A percentile compares a stretch with the other conserved stretches of the same genome.
Conservation (phyloP, 1,284 basidiomycete species). For the Blastosporella zonata region DNA sequence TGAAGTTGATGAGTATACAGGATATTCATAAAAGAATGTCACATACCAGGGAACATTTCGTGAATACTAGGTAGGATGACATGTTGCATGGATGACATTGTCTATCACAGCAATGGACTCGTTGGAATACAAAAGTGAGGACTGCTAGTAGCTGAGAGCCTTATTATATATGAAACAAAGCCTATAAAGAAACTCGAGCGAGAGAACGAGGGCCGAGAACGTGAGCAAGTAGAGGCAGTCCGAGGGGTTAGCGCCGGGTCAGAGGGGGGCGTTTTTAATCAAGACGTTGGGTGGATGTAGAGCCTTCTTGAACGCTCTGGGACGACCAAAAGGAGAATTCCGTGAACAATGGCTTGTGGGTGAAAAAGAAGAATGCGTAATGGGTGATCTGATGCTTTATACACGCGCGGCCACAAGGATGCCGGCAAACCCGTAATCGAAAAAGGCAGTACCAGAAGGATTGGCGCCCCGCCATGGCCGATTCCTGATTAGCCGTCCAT, state of each 20-base stretch:
- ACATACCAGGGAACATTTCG: slow-evolving; percentile 53
- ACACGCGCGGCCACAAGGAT: slow-evolving; percentile 17
- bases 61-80: slow-evolving; percentile 50
- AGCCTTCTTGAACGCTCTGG: slow-evolving; percentile 19
- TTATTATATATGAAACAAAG: slow-evolving; percentile 6
- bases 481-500: slow-evolving; percentile 15
- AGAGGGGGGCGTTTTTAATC: slow-evolving; percentile 10
- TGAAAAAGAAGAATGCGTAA: slow-evolving; percentile 16
- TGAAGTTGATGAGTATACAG: slow-evolving; percentile 11
- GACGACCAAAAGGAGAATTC: slow-evolving; percentile 18
- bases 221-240: slow-evolving; percentile 7
- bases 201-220: slow-evolving; percentile 7
- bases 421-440: slow-evolving; percentile 21
- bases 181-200: not conserved
- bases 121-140: not conserved
- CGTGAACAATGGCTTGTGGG: slow-evolving; percentile 14
- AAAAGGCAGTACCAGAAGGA: slow-evolving; percentile 25
- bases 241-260: slow-evolving; percentile 19
- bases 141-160: too few species aligned
- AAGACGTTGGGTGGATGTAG: slow-evolving; percentile 8
- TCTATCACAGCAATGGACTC: slow-evolving; percentile 2
- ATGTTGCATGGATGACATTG: slow-evolving; percentile 10
- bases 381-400: slow-evolving; percentile 24
- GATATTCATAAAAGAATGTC: not conserved
- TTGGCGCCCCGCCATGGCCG: slow-evolving; percentile 30